phyloP scores from a whole-genome alignment of 768 basidiomycete genomes.

The Udeniomyces megalosporus region DNA sequence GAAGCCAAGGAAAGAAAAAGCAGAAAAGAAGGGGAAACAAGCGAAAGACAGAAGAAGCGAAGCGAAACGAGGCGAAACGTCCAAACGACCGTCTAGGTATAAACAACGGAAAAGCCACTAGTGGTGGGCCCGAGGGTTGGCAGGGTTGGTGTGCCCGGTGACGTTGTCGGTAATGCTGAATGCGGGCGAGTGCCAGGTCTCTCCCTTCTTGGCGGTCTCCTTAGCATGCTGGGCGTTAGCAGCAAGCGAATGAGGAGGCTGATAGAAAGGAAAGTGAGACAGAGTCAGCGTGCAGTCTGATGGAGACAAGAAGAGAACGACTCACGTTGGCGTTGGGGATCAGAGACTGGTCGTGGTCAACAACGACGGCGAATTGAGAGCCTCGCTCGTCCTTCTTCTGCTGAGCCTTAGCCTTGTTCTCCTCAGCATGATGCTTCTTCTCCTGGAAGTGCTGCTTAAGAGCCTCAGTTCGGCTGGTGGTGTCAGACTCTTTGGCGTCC shows the following conservation, averaged over 20 bases:
- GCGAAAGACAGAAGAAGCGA: no score
- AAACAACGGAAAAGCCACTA: no score
- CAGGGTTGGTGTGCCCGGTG: no score
- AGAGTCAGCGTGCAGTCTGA: no score
- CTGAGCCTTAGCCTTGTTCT: conserved; percentile 32
- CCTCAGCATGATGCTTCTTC: conserved; percentile 35
- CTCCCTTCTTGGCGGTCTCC: conserved; percentile 34
- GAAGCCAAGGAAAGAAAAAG: no score
- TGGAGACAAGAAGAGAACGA: no score
- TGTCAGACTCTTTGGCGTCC: conserved; percentile 39
- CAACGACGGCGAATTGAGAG: conserved; percentile 15
- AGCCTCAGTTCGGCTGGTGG: conserved; percentile 36
- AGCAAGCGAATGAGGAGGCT: conserved; percentile 5
- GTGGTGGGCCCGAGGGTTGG: neutral
- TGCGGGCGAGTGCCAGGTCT: conserved; percentile 40
- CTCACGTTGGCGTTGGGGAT: conserved; percentile 38
- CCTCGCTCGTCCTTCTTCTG: conserved; percentile 21
- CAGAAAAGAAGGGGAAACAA: no score
- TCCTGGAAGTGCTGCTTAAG: conserved; percentile 49
- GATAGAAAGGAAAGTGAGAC: no score
- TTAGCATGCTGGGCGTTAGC: conserved; percentile 29
- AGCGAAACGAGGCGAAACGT: no score
- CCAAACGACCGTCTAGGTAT: no score
- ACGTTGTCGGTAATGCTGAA: conserved; percentile 23
- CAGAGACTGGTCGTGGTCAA: conserved; percentile 28